Percentiles rank a stretch among this genome's conserved stretches.
Conservation (phyloP, 2,329 filamentous ascomycete genomes). For the Calonectria multiphialidica region DNA sequence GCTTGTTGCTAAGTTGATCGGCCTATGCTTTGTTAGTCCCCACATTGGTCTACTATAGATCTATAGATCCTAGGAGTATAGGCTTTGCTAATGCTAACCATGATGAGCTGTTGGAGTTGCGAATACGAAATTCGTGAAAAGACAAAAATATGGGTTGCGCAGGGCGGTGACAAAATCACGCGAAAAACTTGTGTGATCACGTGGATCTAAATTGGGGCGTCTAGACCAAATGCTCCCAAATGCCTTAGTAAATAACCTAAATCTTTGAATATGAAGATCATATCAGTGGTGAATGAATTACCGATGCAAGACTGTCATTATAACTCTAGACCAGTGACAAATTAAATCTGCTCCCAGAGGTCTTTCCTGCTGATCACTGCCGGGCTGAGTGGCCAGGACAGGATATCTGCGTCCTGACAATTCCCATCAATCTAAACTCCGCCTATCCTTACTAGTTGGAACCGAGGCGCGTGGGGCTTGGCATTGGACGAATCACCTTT, state of each 20-base stretch:
- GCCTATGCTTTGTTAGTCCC: slow-evolving; percentile 70
- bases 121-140: slow-evolving; percentile 4
- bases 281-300: neutral
- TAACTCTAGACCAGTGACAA: no score
- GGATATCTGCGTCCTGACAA: neutral
- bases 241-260: no score
- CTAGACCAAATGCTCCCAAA: neutral
- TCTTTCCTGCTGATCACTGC: neutral
- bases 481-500: neutral
- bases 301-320: neutral
- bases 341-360: neutral
- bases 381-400: neutral
- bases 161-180: neutral
- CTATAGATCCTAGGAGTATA: neutral
- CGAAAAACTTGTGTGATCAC: neutral
- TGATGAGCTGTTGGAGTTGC: neutral
- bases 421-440: neutral
- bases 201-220: neutral
- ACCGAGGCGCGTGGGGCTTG: neutral
- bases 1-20: slow-evolving; percentile 98
- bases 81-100: neutral
- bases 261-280: neutral
- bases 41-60: neutral
- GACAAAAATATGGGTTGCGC: slow-evolving; percentile 10
- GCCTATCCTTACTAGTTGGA: neutral